Evolutionary conservation across 176 grass and related monocot genomes (phyloP).

Genomic region (sorghum (Sorghum bicolor)): DNA sequence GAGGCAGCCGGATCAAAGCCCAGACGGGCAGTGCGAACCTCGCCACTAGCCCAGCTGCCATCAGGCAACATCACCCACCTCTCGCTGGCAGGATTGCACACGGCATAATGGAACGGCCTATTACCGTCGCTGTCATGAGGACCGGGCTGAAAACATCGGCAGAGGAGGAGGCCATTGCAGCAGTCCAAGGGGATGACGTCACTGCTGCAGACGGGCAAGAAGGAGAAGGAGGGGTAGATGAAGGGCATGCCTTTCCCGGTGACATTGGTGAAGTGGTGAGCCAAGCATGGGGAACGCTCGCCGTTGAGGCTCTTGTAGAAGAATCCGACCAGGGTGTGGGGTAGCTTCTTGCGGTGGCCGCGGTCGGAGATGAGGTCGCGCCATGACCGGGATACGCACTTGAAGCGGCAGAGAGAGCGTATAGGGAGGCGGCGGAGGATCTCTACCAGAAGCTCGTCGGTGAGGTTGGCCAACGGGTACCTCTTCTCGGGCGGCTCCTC

Average conservation of each 20-base stretch:
- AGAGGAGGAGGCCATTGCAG: constrained; percentile 8
- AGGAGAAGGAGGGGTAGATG: not conserved
- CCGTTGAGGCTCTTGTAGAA: not conserved
- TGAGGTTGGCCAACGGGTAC: not conserved
- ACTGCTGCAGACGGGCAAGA: not conserved
- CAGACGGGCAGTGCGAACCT: not conserved
- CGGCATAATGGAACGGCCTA: not conserved
- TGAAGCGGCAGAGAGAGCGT: not conserved
- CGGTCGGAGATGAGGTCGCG: not conserved
- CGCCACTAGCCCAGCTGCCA: not conserved
- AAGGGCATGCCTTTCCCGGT: not conserved
- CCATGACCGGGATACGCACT: not conserved
- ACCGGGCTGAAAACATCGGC: not conserved
- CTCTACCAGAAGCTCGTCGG: not conserved
- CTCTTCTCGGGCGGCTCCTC: not conserved
- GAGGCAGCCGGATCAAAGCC: not conserved
- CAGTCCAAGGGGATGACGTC: not conserved
- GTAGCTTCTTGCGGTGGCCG: not conserved
- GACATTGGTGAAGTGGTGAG: not conserved
- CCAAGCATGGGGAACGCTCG: accelerated
- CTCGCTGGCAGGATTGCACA: not conserved
- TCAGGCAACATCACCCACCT: not conserved
- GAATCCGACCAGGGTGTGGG: not conserved
- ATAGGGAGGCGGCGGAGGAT: not conserved
- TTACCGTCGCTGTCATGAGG: not conserved